Conservation (phyloP, 768 basidiomycete species). For the Suillus bovinus region DNA sequence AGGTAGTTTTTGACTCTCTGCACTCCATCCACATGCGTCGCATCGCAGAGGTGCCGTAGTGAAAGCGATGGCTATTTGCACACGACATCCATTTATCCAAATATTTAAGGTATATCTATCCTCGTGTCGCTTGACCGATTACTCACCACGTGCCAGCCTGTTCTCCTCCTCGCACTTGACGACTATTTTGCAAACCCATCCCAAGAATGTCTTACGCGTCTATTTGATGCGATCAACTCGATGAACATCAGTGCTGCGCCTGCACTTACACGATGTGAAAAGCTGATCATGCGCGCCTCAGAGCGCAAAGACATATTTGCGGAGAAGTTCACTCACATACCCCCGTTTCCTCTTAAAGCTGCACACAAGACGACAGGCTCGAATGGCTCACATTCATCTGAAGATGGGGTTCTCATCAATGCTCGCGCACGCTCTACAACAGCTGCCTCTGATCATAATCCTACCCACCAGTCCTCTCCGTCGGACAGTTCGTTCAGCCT, state of each 20-base stretch:
- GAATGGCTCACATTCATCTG: constrained; percentile 65
- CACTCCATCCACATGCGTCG: constrained; percentile 2
- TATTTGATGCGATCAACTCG: constrained; percentile 92
- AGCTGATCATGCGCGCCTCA: constrained; percentile 83
- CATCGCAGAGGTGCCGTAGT: constrained; percentile 81
- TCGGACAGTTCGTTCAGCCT: constrained; percentile 75
- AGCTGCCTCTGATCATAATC: constrained; percentile 29
- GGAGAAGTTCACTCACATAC: constrained; percentile 61
- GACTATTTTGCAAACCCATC: constrained; percentile 92
- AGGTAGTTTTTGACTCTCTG: constrained; percentile 7
- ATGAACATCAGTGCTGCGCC: constrained; percentile 87
- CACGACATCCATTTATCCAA: constrained; percentile 91
- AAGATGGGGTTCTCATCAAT: constrained; percentile 60
- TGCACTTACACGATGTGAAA: constrained; percentile 75
- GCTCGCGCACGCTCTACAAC: constrained; percentile 39
- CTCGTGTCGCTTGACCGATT: constrained; percentile 12
- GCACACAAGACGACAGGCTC: constrained; percentile 52
- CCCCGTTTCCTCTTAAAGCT: constrained; percentile 29
- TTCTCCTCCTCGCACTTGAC: constrained; percentile 90
- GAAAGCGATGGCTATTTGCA: constrained; percentile 93
- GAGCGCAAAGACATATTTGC: constrained; percentile 92
- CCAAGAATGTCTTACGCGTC: constrained; percentile 82
- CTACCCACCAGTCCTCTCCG: constrained; percentile 50
- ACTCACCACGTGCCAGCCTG: constrained; percentile 57
- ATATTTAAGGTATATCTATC: constrained; percentile 77